Conservation (phyloP, 352 stramenopile species). For the Phytophthora tubulina region DNA sequence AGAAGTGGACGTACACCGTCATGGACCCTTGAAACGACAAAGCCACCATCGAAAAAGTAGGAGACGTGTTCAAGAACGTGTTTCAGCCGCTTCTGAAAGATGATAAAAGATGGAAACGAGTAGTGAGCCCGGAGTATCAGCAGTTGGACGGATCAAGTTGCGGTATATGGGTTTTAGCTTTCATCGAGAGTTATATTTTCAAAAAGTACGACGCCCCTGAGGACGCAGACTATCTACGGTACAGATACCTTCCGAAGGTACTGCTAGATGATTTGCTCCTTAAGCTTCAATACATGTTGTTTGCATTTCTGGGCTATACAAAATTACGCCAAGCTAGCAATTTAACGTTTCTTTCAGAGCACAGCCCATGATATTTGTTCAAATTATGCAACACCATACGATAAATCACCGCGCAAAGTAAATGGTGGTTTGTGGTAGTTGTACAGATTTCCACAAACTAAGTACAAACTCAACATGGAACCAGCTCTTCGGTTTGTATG, state of each 20-base stretch:
- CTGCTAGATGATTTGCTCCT: too few relatives aligned
- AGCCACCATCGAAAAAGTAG: neutral
- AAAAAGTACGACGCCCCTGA: neutral
- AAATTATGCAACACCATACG: too few relatives aligned
- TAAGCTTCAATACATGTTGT: too few relatives aligned
- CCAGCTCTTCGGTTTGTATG: too few relatives aligned
- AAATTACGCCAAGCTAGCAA: too few relatives aligned
- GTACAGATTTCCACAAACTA: too few relatives aligned
- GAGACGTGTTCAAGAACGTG: neutral
- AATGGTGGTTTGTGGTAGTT: too few relatives aligned
- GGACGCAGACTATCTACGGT: constrained; percentile 4
- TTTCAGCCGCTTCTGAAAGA: constrained; percentile 5
- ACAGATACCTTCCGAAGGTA: neutral
- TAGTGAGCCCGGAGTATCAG: neutral
- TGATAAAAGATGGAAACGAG: constrained; percentile 5
- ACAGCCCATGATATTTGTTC: too few relatives aligned
- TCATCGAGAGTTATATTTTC: constrained; percentile 9
- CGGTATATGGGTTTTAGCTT: constrained; percentile 2
- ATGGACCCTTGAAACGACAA: neutral
- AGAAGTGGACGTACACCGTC: neutral
- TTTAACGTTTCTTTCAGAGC: too few relatives aligned
- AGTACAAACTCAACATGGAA: too few relatives aligned
- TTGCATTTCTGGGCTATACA: too few relatives aligned
- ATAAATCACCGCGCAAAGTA: too few relatives aligned
- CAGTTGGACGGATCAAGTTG: constrained; percentile 10